phyloP scores from a whole-genome alignment of 2,329 filamentous ascomycete species.

The Paramyrothecium sp. region DNA sequence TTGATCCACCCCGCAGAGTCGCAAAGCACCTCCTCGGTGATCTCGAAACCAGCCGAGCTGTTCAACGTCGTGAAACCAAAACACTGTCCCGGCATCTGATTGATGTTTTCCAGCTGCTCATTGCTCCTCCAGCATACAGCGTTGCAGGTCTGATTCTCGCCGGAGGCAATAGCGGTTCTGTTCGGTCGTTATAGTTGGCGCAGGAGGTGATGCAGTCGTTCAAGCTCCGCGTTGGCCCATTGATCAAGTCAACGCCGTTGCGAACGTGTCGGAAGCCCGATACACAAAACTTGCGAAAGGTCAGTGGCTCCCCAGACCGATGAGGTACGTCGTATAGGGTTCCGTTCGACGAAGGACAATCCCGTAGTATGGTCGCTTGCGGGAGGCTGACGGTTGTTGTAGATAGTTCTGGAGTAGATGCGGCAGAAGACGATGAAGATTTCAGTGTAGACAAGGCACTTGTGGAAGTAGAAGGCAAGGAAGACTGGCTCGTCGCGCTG shows the following conservation, averaged over 20 bases:
- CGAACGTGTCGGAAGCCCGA: conserved; percentile 1
- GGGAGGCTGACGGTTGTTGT: conserved; percentile 1
- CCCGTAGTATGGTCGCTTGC: conserved; percentile 6
- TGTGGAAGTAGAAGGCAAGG: neutral
- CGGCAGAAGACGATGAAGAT: neutral
- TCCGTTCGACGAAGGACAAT: conserved; percentile 10
- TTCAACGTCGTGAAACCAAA: conserved; percentile 7
- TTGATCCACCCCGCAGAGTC: neutral
- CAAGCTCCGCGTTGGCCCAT: conserved; percentile 4
- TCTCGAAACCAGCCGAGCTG: neutral
- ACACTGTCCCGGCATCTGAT: conserved; percentile 9
- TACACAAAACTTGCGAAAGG: conserved; percentile 10
- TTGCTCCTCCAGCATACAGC: conserved; percentile 9
- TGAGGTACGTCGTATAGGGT: conserved; percentile 6
- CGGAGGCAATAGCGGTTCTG: conserved; percentile 4
- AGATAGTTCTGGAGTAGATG: conserved; percentile 1
- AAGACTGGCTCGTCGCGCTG: neutral
- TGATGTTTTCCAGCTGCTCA: conserved; percentile 1
- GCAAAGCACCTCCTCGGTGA: neutral
- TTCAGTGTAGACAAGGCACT: neutral
- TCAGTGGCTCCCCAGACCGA: neutral
- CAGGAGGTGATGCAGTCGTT: conserved; percentile 11
- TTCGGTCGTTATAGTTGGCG: conserved; percentile 7
- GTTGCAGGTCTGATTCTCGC: conserved; percentile 5
- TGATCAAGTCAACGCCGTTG: conserved; percentile 3